Evolutionary conservation across 1,139 yeast genomes (phyloP).

Genomic region (Saccharomycopsis hybrid): DNA sequence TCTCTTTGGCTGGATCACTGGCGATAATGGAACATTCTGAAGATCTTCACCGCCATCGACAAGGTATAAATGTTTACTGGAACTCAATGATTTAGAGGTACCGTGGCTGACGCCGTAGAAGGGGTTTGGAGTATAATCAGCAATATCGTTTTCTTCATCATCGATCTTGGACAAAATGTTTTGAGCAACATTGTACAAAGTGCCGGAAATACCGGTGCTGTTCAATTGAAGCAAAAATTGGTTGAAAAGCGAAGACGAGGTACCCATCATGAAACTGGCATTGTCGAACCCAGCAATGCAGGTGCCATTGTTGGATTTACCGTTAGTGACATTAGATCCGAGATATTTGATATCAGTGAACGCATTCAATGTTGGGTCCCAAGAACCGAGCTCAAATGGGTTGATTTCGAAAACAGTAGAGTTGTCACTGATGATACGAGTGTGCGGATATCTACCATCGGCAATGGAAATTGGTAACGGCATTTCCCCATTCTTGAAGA

Average conservation of each 20-base stretch:
- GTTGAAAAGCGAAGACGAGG: conserved; percentile 60
- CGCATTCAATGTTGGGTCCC: conserved; percentile 51
- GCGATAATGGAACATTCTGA: conserved; percentile 51
- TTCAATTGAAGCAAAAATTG: conserved; percentile 17
- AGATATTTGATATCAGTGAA: conserved; percentile 47
- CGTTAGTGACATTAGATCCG: conserved; percentile 44
- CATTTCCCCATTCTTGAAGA: conserved; percentile 43
- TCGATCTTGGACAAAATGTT: conserved; percentile 41
- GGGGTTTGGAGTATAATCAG: conserved; percentile 73
- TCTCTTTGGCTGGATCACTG: conserved; percentile 44
- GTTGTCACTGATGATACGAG: conserved; percentile 43
- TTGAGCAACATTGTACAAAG: conserved; percentile 13
- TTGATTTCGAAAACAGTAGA: conserved; percentile 52
- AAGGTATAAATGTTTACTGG: conserved; percentile 41
- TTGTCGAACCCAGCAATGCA: conserved; percentile 72
- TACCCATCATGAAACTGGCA: conserved; percentile 65
- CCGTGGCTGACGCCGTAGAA: conserved; percentile 49
- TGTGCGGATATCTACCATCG: conserved; percentile 59
- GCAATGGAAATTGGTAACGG: conserved; percentile 57
- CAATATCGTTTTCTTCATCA: conserved; percentile 54
- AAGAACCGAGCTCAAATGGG: conserved; percentile 54
- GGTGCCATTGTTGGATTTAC: conserved; percentile 37
- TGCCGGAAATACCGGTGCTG: conserved; percentile 15
- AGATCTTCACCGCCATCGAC: conserved; percentile 59
- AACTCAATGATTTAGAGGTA: conserved; percentile 15